Percentiles rank a stretch among this genome's conserved stretches.
These are phyloP conservation scores for Choiromyces venosus DNA, from an alignment of 495 filamentous ascomycete genomes.

Conservation along the genomic window DNA sequence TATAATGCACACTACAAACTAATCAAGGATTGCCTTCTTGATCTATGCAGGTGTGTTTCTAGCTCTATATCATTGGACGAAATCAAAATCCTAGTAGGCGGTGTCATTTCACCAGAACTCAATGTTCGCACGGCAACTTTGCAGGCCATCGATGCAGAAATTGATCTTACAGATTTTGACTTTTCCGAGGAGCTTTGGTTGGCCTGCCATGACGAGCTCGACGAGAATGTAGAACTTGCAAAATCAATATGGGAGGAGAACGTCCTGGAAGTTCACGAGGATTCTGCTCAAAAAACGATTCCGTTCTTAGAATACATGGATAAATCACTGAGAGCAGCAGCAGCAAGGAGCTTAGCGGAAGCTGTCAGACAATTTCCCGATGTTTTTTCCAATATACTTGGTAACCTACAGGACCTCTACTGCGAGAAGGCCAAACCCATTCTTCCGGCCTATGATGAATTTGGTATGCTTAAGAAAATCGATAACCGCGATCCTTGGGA, in stretches of 20 bases:
- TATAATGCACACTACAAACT: conserved; percentile 91
- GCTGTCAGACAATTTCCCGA: conserved; percentile 56
- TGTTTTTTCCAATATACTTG: conserved; percentile 55
- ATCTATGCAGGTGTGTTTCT: conserved; percentile 73
- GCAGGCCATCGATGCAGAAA: conserved; percentile 83
- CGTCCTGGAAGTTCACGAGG: conserved; percentile 61
- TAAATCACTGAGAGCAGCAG: conserved; percentile 71
- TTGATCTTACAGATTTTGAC: conserved; percentile 78
- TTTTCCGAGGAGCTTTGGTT: conserved; percentile 92
- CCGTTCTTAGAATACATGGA: conserved; percentile 76
- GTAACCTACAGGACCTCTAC: conserved; percentile 63
- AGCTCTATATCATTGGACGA: conserved; percentile 66
- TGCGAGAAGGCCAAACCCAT: conserved; percentile 70
- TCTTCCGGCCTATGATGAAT: conserved; percentile 76
- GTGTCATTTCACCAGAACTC: conserved; percentile 68
- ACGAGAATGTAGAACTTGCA: conserved; percentile 80
- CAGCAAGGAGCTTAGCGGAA: conserved; percentile 74
- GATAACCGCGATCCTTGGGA: conserved; percentile 87
- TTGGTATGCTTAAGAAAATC: conserved; percentile 82
- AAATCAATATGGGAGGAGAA: conserved; percentile 92
- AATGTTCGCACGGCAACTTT: conserved; percentile 78
- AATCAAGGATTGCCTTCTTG: conserved; percentile 82
- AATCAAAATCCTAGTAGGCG: conserved; percentile 63
- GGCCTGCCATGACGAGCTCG: conserved; percentile 78
- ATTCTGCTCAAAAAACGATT: conserved; percentile 60